Base-by-base conservation (phyloP, 2,329 filamentous ascomycete genomes). In the Alternaria brassicicola region DNA sequence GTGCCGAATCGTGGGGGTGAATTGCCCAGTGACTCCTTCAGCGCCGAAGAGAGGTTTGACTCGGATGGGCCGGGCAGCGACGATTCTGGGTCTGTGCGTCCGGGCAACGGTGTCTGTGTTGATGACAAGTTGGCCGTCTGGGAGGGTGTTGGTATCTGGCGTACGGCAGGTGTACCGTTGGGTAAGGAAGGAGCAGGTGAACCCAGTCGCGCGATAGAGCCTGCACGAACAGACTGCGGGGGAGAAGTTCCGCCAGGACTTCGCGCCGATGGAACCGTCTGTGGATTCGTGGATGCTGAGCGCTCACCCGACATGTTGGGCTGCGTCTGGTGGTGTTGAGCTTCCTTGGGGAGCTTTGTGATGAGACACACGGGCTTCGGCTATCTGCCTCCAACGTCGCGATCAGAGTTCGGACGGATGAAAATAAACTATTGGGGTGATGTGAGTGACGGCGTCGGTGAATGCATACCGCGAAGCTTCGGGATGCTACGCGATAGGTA, bases 41-140 rank as follows among this genome's bases (percentile, higher is more conserved):
- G 81, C n/a, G 92, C 94, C 25, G 91, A 91, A 33, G 94, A 93
- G 53, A 98, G 85, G 60, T 93, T 93, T 25, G 94, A 97, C 47
- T 93, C 86, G 23, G 92, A 92, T 6, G 92, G 93, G 0, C 92
- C 92, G 6, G 89, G 86, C 7, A 87, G 79, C 48, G 86, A 89
- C 21, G 86, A 85, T 63, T 82, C 75, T 55, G 77, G 77, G 64
- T 79, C 81, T 59, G 77, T 86, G 52, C 85, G 84, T 58, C 86
- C 88, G 8, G 89, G 83, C 35, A 96, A 83, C 35, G 91, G 89
- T 36, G 87, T 84, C 56, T 87, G 78, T 64, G 66, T 71, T 71
- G 68, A 71, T 64, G 65, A 80, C 69, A 60, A 75, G 43, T 75
- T 69, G 25, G 72, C 68, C 52, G 83, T 79, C 61, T 83, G 82